A percentile compares a stretch with the other conserved stretches of the same genome.
Evolutionary conservation across 2,329 filamentous ascomycete genomes (phyloP).

Genomic region (Xylariomycetidae sp.): DNA sequence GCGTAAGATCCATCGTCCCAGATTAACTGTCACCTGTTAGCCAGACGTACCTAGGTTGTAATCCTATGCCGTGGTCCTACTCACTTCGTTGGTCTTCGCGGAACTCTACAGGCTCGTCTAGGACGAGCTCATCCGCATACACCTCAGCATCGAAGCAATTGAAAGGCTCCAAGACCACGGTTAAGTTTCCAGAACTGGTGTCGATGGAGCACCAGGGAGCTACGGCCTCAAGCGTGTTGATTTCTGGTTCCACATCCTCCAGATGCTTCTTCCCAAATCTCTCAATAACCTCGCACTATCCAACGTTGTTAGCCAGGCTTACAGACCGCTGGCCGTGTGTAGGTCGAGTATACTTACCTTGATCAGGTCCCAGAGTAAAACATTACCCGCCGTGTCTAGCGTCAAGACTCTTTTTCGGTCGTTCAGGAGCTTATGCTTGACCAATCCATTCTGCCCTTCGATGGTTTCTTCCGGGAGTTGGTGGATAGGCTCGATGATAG

Average conservation of each 20-base stretch:
- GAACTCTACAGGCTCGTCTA: slow-evolving; percentile 72
- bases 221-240: slow-evolving; percentile 84
- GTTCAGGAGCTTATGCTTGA: slow-evolving; percentile 89
- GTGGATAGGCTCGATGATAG: slow-evolving; percentile 56
- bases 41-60: slow-evolving; percentile 9
- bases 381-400: slow-evolving; percentile 89
- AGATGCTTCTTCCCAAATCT: slow-evolving; percentile 93
- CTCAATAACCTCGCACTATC: slow-evolving; percentile 74
- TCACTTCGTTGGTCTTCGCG: slow-evolving; percentile 88
- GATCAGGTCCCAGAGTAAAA: slow-evolving; percentile 89
- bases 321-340: background rate
- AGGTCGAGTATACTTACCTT: slow-evolving; percentile 49
- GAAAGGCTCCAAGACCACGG: slow-evolving; percentile 86
- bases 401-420: slow-evolving; percentile 86
- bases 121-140: slow-evolving; percentile 81
- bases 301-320: slow-evolving; percentile 1
- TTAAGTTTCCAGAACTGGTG: slow-evolving; percentile 84
- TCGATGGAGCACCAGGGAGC: slow-evolving; percentile 96
- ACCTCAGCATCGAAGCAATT: slow-evolving; percentile 97
- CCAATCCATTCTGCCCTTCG: slow-evolving; percentile 88
- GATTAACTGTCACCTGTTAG: slow-evolving; percentile 80
- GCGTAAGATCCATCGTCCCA: slow-evolving; percentile 92
- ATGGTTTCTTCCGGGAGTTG: slow-evolving; percentile 72
- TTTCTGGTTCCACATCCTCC: slow-evolving; percentile 80
- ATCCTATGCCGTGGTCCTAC: slow-evolving; percentile 21